Percentiles rank a stretch among this genome's conserved stretches.
These are phyloP conservation scores for Paramecium octaurelia DNA, from an alignment of 73 alveolate genomes.

Conservation along the genomic window DNA sequence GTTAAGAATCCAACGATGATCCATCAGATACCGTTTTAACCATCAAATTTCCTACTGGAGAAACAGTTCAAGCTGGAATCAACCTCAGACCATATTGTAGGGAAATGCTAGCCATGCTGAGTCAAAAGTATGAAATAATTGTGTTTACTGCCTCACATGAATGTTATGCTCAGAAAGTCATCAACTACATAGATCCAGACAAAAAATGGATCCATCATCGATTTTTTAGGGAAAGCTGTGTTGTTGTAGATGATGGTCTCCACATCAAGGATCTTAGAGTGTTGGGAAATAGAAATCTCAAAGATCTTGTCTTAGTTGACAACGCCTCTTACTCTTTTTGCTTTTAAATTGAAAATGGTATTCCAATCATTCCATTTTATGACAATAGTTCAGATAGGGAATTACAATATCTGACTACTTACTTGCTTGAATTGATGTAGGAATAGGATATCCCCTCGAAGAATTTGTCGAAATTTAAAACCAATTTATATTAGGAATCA, in stretches of 20 bases:
- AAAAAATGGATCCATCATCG: conserved; percentile 82
- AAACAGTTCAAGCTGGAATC: conserved; percentile 78
- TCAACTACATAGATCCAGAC: conserved; percentile 91
- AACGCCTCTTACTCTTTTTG: conserved; percentile 92
- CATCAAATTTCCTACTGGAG: conserved; percentile 53
- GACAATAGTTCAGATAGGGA: conserved; percentile 77
- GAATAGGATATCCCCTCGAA: not conserved
- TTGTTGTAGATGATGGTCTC: conserved; percentile 82
- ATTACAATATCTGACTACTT: conserved; percentile 71
- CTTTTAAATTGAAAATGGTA: conserved; percentile 83
- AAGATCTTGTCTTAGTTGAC: conserved; percentile 88
- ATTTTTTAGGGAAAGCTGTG: conserved; percentile 91
- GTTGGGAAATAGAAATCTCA: conserved; percentile 77
- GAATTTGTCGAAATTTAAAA: not conserved
- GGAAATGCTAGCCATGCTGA: conserved; percentile 79
- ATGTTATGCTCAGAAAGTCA: conserved; percentile 92
- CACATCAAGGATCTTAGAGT: conserved; percentile 93
- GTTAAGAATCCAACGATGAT: conserved; percentile 48
- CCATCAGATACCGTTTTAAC: conserved; percentile 52
- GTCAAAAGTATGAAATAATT: conserved; percentile 80
- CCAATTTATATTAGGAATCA: not conserved
- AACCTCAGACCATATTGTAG: conserved; percentile 89
- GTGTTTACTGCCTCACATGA: conserved; percentile 93
- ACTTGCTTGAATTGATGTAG: conserved; percentile 53
- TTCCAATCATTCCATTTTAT: conserved; percentile 84